Evolutionary conservation across 352 stramenopile species (phyloP), one percentile per base, ranked within the genome.

Genomic region (Phytophthora vignae): DNA sequence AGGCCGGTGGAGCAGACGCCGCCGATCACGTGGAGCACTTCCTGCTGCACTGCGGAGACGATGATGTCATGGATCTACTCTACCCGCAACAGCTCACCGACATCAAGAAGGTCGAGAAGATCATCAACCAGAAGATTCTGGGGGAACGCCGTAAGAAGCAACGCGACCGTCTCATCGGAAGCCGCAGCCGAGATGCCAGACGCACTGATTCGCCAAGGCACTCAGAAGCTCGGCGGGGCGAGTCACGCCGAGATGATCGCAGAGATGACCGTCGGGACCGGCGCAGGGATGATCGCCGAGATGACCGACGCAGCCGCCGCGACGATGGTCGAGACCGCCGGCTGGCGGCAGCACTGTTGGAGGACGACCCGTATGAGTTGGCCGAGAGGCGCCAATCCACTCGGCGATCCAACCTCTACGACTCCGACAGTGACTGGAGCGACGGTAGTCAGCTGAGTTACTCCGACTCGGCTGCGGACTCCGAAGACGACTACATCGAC

Each of bases 181-280:
- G 52, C 6, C n/a, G 53, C 2, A 31, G 14, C 1, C n/a, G 27
- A 33, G 36, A 22, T 22, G 61, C 36, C 3, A 60, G 56, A 9
- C 15, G 29, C 38, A n/a, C 10, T 1, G 38, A 44, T 27, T 27
- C 22, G 22, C 22, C 22, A 27, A 27, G 22, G 2, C 14, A 17
- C 11, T 44, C 38, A 1, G 10, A 12, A 44, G 38, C 38, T 17
- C 6, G 38, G 38, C 38, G 38, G 14, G 4, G 38, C 1, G 38
- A 44, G 0, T 17, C 14, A 5, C 6, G 38, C 38, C 38, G 38
- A 44, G 38, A 44, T 44, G 11, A 44, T 4, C 38, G 38, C 11
- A 6, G 29, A 33, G 38, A 44, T 4, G 57, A 55, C 10, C 61
- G 50, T n/a, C 53, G 53, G 25, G 52, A 56, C 14, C 21, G 49